Conservation (phyloP, 305 asterid genomes). For the Fraxinus albicans region DNA sequence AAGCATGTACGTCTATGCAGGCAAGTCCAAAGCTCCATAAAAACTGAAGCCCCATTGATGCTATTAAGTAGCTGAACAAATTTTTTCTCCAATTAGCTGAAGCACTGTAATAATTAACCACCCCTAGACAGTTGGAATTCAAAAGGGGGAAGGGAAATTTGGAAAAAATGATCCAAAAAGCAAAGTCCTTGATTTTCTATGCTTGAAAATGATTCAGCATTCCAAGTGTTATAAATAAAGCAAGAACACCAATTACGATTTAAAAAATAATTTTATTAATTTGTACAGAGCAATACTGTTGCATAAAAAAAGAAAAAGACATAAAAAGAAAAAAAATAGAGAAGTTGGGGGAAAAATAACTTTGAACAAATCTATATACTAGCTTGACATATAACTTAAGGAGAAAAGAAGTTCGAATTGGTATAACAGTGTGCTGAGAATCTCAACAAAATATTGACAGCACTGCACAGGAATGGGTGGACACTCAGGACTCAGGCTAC, state of each 20-base stretch:
- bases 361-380: background rate
- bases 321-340: background rate
- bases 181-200: background rate
- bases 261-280: background rate
- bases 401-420: background rate
- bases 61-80: constrained; percentile 74
- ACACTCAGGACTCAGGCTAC: background rate
- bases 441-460: background rate
- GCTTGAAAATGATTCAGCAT: background rate
- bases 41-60: constrained; percentile 70
- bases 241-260: background rate
- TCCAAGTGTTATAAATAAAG: background rate
- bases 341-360: background rate
- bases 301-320: background rate
- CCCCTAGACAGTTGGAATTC: background rate
- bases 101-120: background rate
- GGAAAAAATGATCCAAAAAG: background rate
- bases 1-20: constrained; percentile 81
- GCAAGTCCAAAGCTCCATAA: constrained; percentile 93
- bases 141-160: background rate
- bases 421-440: background rate
- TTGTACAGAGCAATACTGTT: background rate
- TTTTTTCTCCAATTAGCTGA: background rate
- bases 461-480: background rate
- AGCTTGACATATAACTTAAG: background rate